Base-by-base conservation (phyloP, 1,284 basidiomycete species). In the Fistulinella cinereoalba region DNA sequence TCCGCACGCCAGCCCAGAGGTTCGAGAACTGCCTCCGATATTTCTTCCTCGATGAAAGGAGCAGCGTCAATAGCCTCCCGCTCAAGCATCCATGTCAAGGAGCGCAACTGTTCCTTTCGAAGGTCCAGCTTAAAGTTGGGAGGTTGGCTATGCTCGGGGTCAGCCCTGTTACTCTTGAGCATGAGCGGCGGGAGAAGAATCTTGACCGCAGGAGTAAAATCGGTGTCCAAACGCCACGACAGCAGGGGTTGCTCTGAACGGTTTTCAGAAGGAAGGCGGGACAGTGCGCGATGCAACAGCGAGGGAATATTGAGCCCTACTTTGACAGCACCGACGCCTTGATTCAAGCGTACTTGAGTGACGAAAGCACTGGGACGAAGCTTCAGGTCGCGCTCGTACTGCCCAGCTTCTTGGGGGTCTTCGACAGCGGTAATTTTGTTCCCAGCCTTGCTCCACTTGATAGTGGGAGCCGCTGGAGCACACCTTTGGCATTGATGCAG, bases 1-100 rank as follows among this genome's bases (percentile, higher is more conserved):
- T 97, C 93, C 5, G 90, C 92, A 56, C 93, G 79, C 94, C 95
- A 97, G 4, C 91, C 89, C 7, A 97, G 73, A 39, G 92, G 84
- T 44, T 83, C 83, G 5, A 96, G 74, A 37, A 88, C 77, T 1
- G 92, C 92, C 64, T 97, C 94, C 0, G 92, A 88, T 34, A 97
- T 92, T 65, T 97, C 94, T 64, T 97, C 94, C 61, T 97, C 94
- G 22, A 92, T 65, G 65, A 97, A 97, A 1, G 87, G 81, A 12
- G 78, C 69, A 6, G 80, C 81, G 43, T 84, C 74, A 0, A 65
- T 54, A 9, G 77, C 73, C 66, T 97, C 94, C 61, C 92, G 91
- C 34, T 73, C 65, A 19, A 96, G 69, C 95, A 97, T 97, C 94
- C 94, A 97, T 43, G 81, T 81, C 36, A 97, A 70, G 4, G 95